Conservation (phyloP, 805 yeast genomes). For the Monosporozyma yasuniensis region DNA sequence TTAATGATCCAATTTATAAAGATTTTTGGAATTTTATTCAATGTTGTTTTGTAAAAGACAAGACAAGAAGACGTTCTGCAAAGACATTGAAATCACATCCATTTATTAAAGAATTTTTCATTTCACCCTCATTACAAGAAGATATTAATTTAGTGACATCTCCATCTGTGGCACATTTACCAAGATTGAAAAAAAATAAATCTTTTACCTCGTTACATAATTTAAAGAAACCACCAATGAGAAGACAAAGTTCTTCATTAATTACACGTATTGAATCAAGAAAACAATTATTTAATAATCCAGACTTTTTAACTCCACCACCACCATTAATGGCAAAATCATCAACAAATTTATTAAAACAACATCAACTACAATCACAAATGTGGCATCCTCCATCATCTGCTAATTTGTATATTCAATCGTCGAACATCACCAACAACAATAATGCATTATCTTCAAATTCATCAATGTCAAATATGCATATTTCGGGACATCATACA, state of each 20-base stretch:
- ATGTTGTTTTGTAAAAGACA: conserved; percentile 42
- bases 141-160: neutral
- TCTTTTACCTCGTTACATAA: conserved; percentile 16
- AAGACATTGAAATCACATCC: conserved; percentile 39
- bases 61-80: conserved; percentile 39
- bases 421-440: neutral
- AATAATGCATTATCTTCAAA: neutral
- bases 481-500: neutral
- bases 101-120: conserved; percentile 22
- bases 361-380: neutral
- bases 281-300: neutral
- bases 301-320: neutral
- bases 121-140: conserved; percentile 2
- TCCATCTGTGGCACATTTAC: neutral
- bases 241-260: conserved; percentile 3
- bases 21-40: conserved; percentile 53
- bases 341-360: no score
- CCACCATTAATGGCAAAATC: neutral
- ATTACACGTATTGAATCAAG: neutral
- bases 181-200: conserved; percentile 10
- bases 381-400: neutral
- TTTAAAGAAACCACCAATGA: conserved; percentile 4
- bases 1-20: conserved; percentile 37
- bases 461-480: neutral
- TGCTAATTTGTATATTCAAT: neutral